Evolutionary conservation across 306 rosid species (phyloP).

Genomic region (Dalbergia cultrata): DNA sequence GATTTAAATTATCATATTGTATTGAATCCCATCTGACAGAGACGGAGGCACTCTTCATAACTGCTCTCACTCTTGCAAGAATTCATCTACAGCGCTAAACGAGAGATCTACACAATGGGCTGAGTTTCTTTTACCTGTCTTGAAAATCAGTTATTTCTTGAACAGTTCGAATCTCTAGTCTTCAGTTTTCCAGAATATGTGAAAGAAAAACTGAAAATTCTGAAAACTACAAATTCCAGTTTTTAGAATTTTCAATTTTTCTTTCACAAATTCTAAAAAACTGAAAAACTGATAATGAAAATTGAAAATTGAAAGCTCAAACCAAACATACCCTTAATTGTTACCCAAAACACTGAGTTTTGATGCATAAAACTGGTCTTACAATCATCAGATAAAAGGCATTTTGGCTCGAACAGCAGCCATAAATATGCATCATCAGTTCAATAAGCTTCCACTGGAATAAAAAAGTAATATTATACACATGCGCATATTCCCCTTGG

Average conservation of each 20-base stretch:
- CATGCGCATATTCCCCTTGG: constrained; percentile 12
- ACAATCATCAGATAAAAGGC: not conserved
- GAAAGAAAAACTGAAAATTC: no score
- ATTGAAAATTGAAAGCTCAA: no score
- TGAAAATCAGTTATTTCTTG: not conserved
- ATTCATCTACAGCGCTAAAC: not conserved
- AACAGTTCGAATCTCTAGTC: no score
- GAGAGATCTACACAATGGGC: not conserved
- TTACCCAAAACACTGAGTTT: constrained; percentile 3
- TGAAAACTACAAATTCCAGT: no score
- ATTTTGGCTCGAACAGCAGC: constrained; percentile 14
- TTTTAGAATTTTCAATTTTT: no score
- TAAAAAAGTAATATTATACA: not conserved
- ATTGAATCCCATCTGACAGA: not conserved
- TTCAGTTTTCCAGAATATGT: no score
- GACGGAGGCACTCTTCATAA: not conserved
- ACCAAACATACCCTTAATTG: no score
- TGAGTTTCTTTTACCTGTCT: not conserved
- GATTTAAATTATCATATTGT: no score
- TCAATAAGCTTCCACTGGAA: constrained; percentile 18
- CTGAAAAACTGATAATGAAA: no score
- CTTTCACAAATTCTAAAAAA: no score
- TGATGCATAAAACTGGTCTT: not conserved
- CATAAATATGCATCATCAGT: not conserved
- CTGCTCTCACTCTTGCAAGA: not conserved